Base-by-base conservation (phyloP, 495 filamentous ascomycete genomes). In the Glarea lozoyensis region DNA sequence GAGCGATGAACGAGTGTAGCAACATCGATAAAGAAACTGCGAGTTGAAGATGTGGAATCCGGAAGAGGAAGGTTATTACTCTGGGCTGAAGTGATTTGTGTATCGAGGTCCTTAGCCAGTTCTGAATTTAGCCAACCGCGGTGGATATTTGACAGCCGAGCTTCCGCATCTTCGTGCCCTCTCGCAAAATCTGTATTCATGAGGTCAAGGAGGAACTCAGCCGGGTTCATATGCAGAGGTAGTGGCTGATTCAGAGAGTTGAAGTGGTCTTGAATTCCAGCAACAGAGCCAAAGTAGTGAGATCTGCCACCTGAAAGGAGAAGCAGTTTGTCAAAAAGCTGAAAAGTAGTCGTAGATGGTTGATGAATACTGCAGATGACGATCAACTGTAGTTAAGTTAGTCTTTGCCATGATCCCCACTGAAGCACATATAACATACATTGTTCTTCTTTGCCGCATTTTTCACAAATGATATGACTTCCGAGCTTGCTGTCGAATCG, bases 281-380 rank as follows among this genome's bases (percentile, higher is more conserved):
- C 16, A 2, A 81, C 63, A 6, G 73, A 58, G 1, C 86, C 86
- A 40, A 76, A 82, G 57, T 86, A 92, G 50, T 80, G 79, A 10
- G 73, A 70, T 37, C 68, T 70, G 17, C 86, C 86, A 2, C 61
- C 62, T 0, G 84, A 87, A 3, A 92, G 72, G 0, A 90, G 72
- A 10, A 86, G 64, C 0, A 92, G 61, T 53, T 83, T 85, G 55
- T 89, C 82, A 53, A 92, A 92, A 4, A 88, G 70, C 32, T 77
- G 66, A 56, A 88, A 90, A 0, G 81, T 86, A 0, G 76, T 64
- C 0, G 83, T 82, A 1, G 82, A 87, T 2, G 86, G 86, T 53
- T 92, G 86, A 54, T 92, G 86, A 41, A 92, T 89, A 45, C 75
- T 81, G 0, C 79, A 82, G 37, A 89, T 84, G 12, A 92, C 69